Conservation (phyloP, 768 basidiomycete species). For the Collybia sordida region DNA sequence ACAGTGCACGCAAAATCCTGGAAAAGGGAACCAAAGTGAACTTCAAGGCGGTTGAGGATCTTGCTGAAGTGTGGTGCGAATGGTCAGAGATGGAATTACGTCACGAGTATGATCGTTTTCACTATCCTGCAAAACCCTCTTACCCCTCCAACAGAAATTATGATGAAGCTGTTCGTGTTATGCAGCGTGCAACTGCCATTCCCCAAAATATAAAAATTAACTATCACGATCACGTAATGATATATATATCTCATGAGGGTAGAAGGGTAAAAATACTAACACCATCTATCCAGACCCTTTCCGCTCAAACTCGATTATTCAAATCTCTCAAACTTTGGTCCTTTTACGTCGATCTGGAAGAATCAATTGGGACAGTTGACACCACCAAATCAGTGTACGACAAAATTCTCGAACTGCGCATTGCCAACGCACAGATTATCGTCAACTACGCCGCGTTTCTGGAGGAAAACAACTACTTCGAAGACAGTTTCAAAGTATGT, state of each 20-base stretch:
- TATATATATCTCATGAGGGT: background rate
- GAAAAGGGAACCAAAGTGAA: slow-evolving; percentile 91
- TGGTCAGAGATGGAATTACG: slow-evolving; percentile 99
- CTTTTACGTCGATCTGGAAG: slow-evolving; percentile 96
- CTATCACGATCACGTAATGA: slow-evolving; percentile 90
- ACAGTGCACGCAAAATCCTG: slow-evolving; percentile 86
- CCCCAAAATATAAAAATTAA: slow-evolving; percentile 90
- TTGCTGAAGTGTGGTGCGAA: slow-evolving; percentile 99
- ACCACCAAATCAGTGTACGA: slow-evolving; percentile 92
- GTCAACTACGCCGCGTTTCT: slow-evolving; percentile 97
- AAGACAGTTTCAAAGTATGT: slow-evolving; percentile 93
- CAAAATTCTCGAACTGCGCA: slow-evolving; percentile 93
- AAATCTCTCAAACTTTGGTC: slow-evolving; percentile 99
- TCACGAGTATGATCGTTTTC: slow-evolving; percentile 69
- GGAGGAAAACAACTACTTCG: slow-evolving; percentile 97
- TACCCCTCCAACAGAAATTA: slow-evolving; percentile 68
- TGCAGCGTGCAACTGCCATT: slow-evolving; percentile 93
- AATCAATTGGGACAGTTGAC: slow-evolving; percentile 93
- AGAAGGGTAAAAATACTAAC: background rate
- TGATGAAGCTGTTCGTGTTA: slow-evolving; percentile 90
- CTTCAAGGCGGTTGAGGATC: slow-evolving; percentile 94
- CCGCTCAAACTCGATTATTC: slow-evolving; percentile 89
- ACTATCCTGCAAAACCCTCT: slow-evolving; percentile 2
- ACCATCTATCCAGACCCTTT: slow-evolving; percentile 53
- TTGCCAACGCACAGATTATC: slow-evolving; percentile 97